Evolutionary conservation across 495 filamentous ascomycete species (phyloP), one percentile per base, ranked within the genome.

Genomic region (Hyaloscypha bicolor): DNA sequence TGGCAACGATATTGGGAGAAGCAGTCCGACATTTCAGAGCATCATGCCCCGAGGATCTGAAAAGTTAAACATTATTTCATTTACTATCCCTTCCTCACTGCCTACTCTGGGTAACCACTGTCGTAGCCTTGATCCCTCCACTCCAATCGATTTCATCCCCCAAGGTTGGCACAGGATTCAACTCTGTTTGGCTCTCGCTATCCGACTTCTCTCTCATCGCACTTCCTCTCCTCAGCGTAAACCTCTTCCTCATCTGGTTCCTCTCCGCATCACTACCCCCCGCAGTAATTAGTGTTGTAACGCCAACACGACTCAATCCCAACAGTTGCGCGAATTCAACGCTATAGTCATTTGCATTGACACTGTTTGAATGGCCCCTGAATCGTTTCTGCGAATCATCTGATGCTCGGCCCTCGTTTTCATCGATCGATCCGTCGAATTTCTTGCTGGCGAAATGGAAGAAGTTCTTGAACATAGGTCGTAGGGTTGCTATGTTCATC

Each of bases 401-500:
- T 9, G 57, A 62, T 21, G 22, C 9, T 2, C 45, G 39, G 9
- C 57, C 33, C 6, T 67, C 65, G n/a, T 65, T 57, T 19, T 29
- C 31, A 30, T 63, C 60, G 14, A 62, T 30, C 9, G 42, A 55
- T 2, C 16, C 21, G 30, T 64, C 62, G 21, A 69, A 31, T n/a
- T 33, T 62, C 35, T 57, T 69, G 42, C 9, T n/a, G 39, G 67
- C 62, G 31, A 70, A 70, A 48, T 31, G n/a, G 52, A 66, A 63
- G 52, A 70, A 63, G 53, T 65, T 66, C 19, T 66, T 62, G 66
- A 73, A 70, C 21, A 78, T 63, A 9, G 76, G 76, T 22, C 72
- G 67, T 6, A 78, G 70, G 5, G 76, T 78, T 19, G 76, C 76
- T 8, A 73, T 68, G 55, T 70, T 73, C 42, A 66, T 70, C 9